Conservation (phyloP, 1,139 yeast species). For the Maudiozyma humilis region DNA sequence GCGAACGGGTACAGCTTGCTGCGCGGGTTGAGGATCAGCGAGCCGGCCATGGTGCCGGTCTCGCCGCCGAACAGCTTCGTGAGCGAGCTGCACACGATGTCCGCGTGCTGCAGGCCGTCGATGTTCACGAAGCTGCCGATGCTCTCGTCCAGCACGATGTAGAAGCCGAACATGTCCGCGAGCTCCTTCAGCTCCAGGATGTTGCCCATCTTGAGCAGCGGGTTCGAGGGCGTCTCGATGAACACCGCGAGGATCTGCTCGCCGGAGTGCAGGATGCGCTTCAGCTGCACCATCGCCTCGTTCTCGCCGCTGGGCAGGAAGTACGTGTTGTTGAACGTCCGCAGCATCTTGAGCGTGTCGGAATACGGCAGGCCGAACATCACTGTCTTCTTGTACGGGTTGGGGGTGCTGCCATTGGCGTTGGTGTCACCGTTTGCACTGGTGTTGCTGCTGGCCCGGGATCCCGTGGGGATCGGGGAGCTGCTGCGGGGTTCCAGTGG, state of each 20-base stretch:
- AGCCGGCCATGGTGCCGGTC: constrained; percentile 74
- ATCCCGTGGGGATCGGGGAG: not conserved
- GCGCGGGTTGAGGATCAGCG: constrained; percentile 66
- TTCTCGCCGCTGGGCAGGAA: constrained; percentile 83
- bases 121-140: constrained; percentile 84
- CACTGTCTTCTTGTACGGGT: constrained; percentile 54
- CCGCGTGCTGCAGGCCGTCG: constrained; percentile 74
- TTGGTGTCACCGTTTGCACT: not conserved
- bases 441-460: not conserved
- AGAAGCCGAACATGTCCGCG: constrained; percentile 63
- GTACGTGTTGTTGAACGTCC: constrained; percentile 82
- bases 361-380: constrained; percentile 95
- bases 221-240: constrained; percentile 93
- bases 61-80: constrained; percentile 85
- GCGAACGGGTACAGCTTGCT: constrained; percentile 47
- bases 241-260: constrained; percentile 59
- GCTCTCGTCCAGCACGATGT: constrained; percentile 85
- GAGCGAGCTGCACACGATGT: constrained; percentile 75
- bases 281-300: constrained; percentile 57
- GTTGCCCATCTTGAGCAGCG: constrained; percentile 77
- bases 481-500: not conserved
- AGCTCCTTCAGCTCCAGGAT: constrained; percentile 53
- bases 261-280: constrained; percentile 51
- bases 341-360: constrained; percentile 77
- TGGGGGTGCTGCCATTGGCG: constrained; percentile 9